These are phyloP conservation scores for Nectriaceae sp. DNA, from an alignment of 2,329 filamentous ascomycete species.

Conservation along the genomic window DNA sequence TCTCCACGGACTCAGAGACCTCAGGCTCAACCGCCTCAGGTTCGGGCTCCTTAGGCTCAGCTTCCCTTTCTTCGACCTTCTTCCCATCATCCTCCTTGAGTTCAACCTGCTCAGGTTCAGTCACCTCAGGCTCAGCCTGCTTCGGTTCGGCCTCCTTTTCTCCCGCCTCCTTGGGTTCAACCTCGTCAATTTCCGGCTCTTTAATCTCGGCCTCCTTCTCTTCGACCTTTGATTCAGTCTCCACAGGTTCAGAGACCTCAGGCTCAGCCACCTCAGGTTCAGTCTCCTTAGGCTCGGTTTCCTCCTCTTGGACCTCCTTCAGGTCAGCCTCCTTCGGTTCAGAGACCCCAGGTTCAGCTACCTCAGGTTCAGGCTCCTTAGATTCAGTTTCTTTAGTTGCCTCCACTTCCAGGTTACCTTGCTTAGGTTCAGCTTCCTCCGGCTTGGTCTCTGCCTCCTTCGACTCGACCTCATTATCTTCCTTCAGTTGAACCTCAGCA, in stretches of 20 bases:
- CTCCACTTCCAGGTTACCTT: slow-evolving; percentile 3
- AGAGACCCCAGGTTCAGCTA: neutral
- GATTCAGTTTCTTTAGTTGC: neutral
- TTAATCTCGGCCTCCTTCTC: neutral
- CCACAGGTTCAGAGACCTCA: neutral
- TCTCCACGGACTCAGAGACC: neutral
- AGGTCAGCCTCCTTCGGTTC: neutral
- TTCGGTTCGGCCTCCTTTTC: neutral
- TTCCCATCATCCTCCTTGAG: neutral
- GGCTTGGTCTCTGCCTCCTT: neutral
- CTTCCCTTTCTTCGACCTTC: neutral
- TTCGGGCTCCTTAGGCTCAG: slow-evolving; percentile 1
- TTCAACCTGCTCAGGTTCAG: neutral
- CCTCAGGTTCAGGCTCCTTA: neutral
- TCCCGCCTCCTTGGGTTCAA: neutral
- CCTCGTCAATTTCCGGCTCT: neutral
- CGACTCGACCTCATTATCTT: neutral
- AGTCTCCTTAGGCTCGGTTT: slow-evolving; percentile 1
- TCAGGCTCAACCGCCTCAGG: neutral
- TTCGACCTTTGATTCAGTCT: neutral
- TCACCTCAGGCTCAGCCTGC: neutral
- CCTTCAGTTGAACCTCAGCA: neutral
- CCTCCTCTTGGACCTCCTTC: neutral
- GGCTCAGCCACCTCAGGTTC: neutral
- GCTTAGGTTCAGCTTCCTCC: neutral